Conservation (phyloP, 129 eudicot genomes). For the Logfia minima region DNA sequence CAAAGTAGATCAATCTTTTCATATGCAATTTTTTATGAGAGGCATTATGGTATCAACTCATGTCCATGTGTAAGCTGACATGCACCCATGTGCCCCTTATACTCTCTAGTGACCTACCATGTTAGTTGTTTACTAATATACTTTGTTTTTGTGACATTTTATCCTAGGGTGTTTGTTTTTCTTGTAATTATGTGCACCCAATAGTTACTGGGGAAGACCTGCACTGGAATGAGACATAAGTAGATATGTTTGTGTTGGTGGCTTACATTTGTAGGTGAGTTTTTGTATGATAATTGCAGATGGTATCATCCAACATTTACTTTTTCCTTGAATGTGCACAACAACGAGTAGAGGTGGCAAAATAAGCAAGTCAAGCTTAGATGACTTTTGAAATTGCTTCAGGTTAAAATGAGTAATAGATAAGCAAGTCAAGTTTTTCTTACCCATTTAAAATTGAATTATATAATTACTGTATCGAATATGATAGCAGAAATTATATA, state of each 20-base stretch:
- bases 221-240: neutral
- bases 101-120: constrained; percentile 30
- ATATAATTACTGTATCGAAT: too few species aligned
- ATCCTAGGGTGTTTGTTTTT: constrained; percentile 15
- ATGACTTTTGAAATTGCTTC: too few species aligned
- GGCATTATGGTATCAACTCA: constrained; percentile 6
- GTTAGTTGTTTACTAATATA: constrained; percentile 24
- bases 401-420: too few species aligned
- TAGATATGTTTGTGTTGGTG: neutral
- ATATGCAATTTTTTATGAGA: neutral
- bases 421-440: too few species aligned
- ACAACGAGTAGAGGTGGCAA: too few species aligned
- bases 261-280: neutral
- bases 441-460: too few species aligned
- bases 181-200: constrained; percentile 19
- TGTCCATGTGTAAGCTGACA: constrained; percentile 43
- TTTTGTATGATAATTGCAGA: too few species aligned
- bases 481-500: too few species aligned
- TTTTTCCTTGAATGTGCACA: too few species aligned
- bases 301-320: too few species aligned
- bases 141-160: constrained; percentile 14
- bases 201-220: neutral
- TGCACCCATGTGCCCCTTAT: constrained; percentile 44
- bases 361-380: too few species aligned
- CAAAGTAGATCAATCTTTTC: neutral